Evolutionary conservation across 306 rosid species (phyloP), one percentile per base, ranked within the genome.

Genomic region (Vigna hirtella): DNA sequence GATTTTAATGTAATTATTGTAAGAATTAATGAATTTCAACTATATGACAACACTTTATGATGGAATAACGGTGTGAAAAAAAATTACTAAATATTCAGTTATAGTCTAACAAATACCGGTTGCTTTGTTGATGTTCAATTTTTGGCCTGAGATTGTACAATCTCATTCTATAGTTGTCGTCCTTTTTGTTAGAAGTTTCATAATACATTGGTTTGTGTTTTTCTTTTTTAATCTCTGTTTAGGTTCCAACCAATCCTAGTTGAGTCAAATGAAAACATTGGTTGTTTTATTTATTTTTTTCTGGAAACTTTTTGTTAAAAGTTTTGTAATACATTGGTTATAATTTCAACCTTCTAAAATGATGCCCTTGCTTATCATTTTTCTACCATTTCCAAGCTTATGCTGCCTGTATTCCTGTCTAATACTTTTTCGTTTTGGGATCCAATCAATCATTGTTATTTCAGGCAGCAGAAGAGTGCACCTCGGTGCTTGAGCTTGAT

Each of bases 401-500:
- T 17, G 28, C n/a, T 48, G 16, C 18, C 32, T 53, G 7, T 43
- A 73, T 32, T 80, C 24, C 30, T 18, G 16, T 66, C 16, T 56
- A 45, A 30, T 45, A 20, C 32, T 18, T 18, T 77, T 55, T 53
- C 8, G 16, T 50, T 50, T 4, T 64, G 13, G 57, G 66, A 4
- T 73, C 22, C 53, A 28, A 65, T 79, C 40, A 66, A 55, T 24
- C 63, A 59, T 78, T 74, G 12, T 83, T 47, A 38, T 77, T 73
- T 57, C 86, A 93, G 98, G 98, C 97, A 16, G 96, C 98, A 72
- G 93, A 85, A 74, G 98, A 93, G 87, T 93, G 98, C 58, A 93
- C 98, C 28, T 93, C 93, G 18, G 98, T 93, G 71, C 94, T 93
- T 81, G 98, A 91, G 85, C 93, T 91, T 79, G 96, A 93, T 82